Percentiles rank a stretch among this genome's conserved stretches.
These are phyloP conservation scores for Pulveroboletus frians DNA, from an alignment of 768 basidiomycete genomes.

Conservation along the genomic window DNA sequence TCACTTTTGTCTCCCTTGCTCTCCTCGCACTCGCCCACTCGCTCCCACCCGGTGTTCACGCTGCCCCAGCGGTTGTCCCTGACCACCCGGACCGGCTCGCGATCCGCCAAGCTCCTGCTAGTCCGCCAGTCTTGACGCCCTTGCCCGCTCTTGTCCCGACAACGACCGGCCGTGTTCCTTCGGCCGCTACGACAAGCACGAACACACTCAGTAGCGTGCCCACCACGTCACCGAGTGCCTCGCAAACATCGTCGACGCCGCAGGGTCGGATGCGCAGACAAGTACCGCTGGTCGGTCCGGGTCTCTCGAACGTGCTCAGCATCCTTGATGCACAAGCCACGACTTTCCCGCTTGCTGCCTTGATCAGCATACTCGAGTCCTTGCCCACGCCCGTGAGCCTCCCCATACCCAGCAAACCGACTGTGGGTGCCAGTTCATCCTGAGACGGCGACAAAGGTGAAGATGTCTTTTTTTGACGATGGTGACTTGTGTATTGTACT, in stretches of 20 bases:
- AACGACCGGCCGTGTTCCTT: not conserved
- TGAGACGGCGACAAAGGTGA: constrained; percentile 2
- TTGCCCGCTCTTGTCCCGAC: not conserved
- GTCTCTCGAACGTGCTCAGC: not conserved
- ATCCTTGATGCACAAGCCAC: not conserved
- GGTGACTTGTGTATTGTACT: constrained; percentile 10
- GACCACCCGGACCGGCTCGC: constrained; percentile 3
- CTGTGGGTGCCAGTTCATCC: not conserved
- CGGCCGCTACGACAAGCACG: not conserved
- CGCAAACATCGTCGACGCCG: not conserved
- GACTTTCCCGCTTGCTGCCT: not conserved
- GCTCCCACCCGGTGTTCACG: constrained; percentile 13
- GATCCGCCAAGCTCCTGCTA: not conserved
- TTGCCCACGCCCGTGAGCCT: not conserved
- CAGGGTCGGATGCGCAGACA: constrained; percentile 13
- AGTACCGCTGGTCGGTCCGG: not conserved
- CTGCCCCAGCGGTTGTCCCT: constrained; percentile 8
- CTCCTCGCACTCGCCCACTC: constrained; percentile 18
- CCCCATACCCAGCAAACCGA: not conserved
- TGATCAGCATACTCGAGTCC: not conserved
- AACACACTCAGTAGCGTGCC: not conserved
- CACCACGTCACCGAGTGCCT: not conserved
- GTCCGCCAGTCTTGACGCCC: not conserved
- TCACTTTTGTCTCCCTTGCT: constrained; percentile 13
- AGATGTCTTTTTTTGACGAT: constrained; percentile 2